A percentile compares a stretch with the other conserved stretches of the same genome.
These are phyloP conservation scores for Fraxinus ornus DNA, from an alignment of 305 asterid genomes.

Conservation along the genomic window DNA sequence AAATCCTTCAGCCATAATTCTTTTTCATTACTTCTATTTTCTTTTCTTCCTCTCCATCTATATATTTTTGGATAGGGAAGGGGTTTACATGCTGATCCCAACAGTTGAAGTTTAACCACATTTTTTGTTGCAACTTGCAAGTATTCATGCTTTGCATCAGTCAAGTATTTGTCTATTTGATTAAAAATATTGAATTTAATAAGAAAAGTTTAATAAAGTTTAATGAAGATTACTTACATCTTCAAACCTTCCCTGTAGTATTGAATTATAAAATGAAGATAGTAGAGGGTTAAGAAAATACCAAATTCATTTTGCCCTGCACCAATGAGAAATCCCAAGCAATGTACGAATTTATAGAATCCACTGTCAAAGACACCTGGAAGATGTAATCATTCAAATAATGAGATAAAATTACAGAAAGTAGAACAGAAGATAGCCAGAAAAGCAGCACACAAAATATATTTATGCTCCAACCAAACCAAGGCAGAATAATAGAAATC, in stretches of 20 bases:
- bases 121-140: neutral
- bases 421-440: neutral
- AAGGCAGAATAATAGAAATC: too few relatives aligned
- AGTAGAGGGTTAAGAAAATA: slow-evolving; percentile 39
- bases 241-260: slow-evolving; percentile 19
- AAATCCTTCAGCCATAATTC: neutral
- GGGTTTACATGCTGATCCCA: neutral
- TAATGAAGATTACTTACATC: slow-evolving; percentile 9
- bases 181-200: slow-evolving; percentile 3
- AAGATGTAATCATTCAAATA: slow-evolving; percentile 22
- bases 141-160: neutral
- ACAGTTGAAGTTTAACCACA: neutral
- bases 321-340: slow-evolving; percentile 97
- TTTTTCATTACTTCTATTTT: neutral
- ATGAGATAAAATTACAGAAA: neutral
- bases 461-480: neutral
- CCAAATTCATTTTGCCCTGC: slow-evolving; percentile 87
- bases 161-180: neutral
- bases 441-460: neutral
- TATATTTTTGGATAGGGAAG: neutral
- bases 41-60: neutral
- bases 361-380: slow-evolving; percentile 72
- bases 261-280: slow-evolving; percentile 6
- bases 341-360: slow-evolving; percentile 80
- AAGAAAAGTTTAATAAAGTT: neutral